A percentile compares a stretch with the other conserved stretches of the same genome.
phyloP scores from a whole-genome alignment of 2,329 filamentous ascomycete genomes.

The Botrytis squamosa region DNA sequence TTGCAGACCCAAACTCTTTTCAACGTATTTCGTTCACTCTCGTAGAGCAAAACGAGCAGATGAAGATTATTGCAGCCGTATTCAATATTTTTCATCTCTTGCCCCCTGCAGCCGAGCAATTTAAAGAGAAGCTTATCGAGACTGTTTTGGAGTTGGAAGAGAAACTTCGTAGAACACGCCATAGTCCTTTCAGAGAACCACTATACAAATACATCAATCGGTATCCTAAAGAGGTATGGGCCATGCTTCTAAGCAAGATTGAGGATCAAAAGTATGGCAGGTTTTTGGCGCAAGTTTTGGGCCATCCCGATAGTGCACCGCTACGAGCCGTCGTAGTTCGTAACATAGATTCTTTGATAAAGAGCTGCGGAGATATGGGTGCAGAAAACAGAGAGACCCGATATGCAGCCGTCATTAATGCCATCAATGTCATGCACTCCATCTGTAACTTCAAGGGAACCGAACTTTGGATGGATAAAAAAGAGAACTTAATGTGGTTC shows the following conservation, averaged over 20 bases:
- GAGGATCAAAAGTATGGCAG: conserved; percentile 86
- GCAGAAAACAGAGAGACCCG: conserved; percentile 67
- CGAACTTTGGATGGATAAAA: conserved; percentile 69
- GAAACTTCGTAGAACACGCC: conserved; percentile 78
- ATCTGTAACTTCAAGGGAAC: conserved; percentile 65
- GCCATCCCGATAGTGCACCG: conserved; percentile 69
- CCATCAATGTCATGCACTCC: conserved; percentile 80
- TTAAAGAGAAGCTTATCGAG: conserved; percentile 87
- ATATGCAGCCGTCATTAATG: conserved; percentile 74
- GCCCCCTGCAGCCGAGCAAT: conserved; percentile 82
- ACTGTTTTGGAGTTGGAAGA: conserved; percentile 87
- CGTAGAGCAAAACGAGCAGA: conserved; percentile 86
- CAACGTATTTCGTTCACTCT: conserved; percentile 93
- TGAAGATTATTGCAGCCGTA: conserved; percentile 93
- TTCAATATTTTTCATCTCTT: conserved; percentile 98
- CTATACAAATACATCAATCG: conserved; percentile 91
- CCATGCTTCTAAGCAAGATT: conserved; percentile 73
- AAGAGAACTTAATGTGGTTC: conserved; percentile 59
- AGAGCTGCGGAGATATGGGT: conserved; percentile 61
- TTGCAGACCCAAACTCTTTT: conserved; percentile 75
- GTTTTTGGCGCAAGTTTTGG: conserved; percentile 84
- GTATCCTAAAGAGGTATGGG: conserved; percentile 86
- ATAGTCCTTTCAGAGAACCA: conserved; percentile 87
- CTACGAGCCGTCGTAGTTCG: conserved; percentile 73
- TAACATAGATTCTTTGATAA: conserved; percentile 71